A percentile compares a stretch with the other conserved stretches of the same genome.
Conservation (phyloP, 805 yeast genomes). For the Cyberlindnera mrakii region DNA sequence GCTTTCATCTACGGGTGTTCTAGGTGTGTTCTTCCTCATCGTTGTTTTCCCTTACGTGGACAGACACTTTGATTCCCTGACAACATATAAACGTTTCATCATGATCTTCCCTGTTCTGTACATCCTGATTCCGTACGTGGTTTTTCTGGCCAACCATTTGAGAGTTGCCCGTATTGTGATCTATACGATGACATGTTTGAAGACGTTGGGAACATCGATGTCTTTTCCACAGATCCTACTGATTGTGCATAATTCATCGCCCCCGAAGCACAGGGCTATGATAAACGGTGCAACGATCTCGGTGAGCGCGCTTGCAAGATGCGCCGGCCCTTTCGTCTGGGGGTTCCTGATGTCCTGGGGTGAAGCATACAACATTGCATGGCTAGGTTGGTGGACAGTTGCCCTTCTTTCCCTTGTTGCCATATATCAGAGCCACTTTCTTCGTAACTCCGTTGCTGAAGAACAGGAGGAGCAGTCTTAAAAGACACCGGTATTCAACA, state of each 20-base stretch:
- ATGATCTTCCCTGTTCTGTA: conserved; percentile 40
- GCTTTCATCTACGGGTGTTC: conserved; percentile 46
- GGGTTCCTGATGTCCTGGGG: conserved; percentile 40
- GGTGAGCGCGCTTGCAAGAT: conserved; percentile 48
- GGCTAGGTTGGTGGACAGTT: conserved; percentile 30
- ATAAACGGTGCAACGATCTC: conserved; percentile 54
- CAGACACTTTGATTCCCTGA: conserved; percentile 38
- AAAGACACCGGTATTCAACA: conserved; percentile 28
- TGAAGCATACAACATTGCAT: conserved; percentile 24
- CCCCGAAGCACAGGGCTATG: conserved; percentile 48
- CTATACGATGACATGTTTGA: conserved; percentile 25
- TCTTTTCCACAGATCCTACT: conserved; percentile 49
- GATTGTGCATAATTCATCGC: conserved; percentile 49
- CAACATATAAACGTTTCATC: conserved; percentile 36
- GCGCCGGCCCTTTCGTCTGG: conserved; percentile 51
- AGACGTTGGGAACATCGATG: conserved; percentile 38
- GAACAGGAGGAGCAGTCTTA: not conserved
- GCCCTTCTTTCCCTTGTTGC: conserved; percentile 24
- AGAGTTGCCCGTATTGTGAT: conserved; percentile 7
- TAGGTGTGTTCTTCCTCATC: conserved; percentile 44
- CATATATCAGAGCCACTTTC: conserved; percentile 22
- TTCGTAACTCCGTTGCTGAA: conserved; percentile 22
- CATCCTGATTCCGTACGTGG: conserved; percentile 39
- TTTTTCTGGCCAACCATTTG: conserved; percentile 32
- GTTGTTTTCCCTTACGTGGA: conserved; percentile 48